Base-by-base conservation (phyloP, 2,329 filamentous ascomycete genomes). In the Aureobasidium lini region DNA sequence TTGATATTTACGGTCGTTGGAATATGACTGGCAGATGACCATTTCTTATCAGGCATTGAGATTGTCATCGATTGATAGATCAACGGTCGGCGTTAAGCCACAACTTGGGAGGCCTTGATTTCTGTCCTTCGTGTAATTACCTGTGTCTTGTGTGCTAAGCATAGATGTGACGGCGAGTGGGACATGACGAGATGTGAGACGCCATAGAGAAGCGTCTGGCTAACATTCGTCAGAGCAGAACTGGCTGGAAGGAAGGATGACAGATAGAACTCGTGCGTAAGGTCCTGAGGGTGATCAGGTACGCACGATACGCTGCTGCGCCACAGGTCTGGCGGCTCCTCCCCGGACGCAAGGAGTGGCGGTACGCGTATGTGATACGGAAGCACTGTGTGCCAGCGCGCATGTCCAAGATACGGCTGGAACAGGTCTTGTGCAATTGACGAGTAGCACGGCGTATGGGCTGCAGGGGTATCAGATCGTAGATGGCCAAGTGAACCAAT, bases 321-420 rank as follows among this genome's bases (percentile, higher is more conserved):
- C 48, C 48, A 52, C 48, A 52, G 48, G 32, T 40, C 47, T 49
- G 32, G 32, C 47, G 47, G 18, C 48, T 52, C 15, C 48, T 31
- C 48, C 48, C 48, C 36, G 48, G 48, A 52, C 15, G 48, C 36
- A 52, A 52, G 48, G 48, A 36, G 34, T 8, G 8, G 34, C 13
- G 23, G 40, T n/a, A n/a, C 11, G 15, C 48, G 18, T 52, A 11
- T 10, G 31, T 10, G 13, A 7, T 52, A 40, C 8, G 48, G 48
- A 52, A 13, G 15, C 29, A 16, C 48, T 18, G n/a, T 15, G 7
- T 4, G 23, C 13, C 13, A 28, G 10, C 6, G 34, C 15, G n/a
- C 11, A 10, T 6, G 6, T 31, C 31, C 18, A 31, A 16, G 18
- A 6, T 11, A n/a, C 7, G 16, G 13, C 13, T 16, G 34, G 6